Evolutionary conservation across 164 flowering plant genomes (phyloP).

Genomic region (Pachysandra terminalis): DNA sequence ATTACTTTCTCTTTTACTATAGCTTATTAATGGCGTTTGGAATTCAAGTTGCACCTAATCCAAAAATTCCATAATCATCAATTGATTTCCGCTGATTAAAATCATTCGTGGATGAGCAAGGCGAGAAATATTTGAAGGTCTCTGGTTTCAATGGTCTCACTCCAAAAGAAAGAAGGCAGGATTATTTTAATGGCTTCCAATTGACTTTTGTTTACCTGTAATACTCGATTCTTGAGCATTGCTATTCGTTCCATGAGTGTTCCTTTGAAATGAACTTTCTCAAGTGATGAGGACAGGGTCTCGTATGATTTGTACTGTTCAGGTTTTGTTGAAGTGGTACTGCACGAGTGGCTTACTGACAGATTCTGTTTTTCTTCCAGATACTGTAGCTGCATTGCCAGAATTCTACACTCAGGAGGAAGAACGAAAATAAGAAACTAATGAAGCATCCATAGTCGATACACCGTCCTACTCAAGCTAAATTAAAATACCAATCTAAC

Average conservation of each 20-base stretch:
- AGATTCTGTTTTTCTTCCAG: constrained; percentile 40
- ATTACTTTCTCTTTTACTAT: neutral
- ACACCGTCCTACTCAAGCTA: neutral
- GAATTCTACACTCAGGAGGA: neutral
- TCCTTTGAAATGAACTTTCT: constrained; percentile 55
- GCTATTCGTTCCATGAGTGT: constrained; percentile 41
- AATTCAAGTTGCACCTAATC: neutral
- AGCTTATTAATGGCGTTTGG: too few relatives aligned
- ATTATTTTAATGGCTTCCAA: neutral
- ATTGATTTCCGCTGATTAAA: neutral
- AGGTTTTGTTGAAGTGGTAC: constrained; percentile 1
- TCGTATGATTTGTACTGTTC: constrained; percentile 24
- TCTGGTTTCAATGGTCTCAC: neutral
- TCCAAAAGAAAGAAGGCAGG: neutral
- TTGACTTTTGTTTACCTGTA: constrained; percentile 34
- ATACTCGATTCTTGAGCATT: constrained; percentile 41
- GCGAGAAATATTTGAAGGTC: neutral
- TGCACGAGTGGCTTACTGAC: constrained; percentile 17
- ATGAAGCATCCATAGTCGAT: neutral
- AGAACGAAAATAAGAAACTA: neutral
- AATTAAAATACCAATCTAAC: neutral
- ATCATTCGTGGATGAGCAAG: neutral
- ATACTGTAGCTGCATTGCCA: constrained; percentile 32
- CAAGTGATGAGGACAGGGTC: constrained; percentile 38
- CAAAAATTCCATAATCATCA: neutral